These are phyloP conservation scores for Panaeolus cyanescens DNA, from an alignment of 768 basidiomycete genomes.

Conservation along the genomic window DNA sequence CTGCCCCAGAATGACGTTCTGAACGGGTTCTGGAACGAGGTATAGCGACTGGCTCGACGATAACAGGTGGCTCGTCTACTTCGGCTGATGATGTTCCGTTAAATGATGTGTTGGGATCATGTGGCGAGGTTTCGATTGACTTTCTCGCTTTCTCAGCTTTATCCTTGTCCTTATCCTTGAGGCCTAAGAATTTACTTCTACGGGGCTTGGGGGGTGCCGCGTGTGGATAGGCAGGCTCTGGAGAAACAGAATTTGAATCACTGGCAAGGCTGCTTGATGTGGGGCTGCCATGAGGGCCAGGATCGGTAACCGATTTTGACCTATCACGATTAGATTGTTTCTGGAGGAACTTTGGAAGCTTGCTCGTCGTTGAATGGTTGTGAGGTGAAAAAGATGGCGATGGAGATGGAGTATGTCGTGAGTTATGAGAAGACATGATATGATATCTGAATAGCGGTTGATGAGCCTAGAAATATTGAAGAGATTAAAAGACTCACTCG, in stretches of 20 bases:
- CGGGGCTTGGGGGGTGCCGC: slow-evolving; percentile 23
- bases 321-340: slow-evolving; percentile 60
- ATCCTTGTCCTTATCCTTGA: slow-evolving; percentile 35
- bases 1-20: slow-evolving; percentile 54
- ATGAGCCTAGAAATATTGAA: background rate
- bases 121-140: slow-evolving; percentile 9
- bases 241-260: slow-evolving; percentile 27
- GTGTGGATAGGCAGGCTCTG: slow-evolving; percentile 23
- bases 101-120: slow-evolving; percentile 3
- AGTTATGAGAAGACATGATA: slow-evolving; percentile 47
- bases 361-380: slow-evolving; percentile 41
- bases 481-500: slow-evolving; percentile 5
- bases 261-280: slow-evolving; percentile 41
- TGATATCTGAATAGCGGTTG: background rate
- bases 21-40: slow-evolving; percentile 57
- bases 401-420: slow-evolving; percentile 33
- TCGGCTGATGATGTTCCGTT: slow-evolving; percentile 13
- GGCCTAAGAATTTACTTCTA: slow-evolving; percentile 39
- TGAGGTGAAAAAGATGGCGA: slow-evolving; percentile 35
- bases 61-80: slow-evolving; percentile 60
- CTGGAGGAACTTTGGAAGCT: slow-evolving; percentile 69
- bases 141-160: slow-evolving; percentile 17
- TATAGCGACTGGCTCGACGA: slow-evolving; percentile 61
- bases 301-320: slow-evolving; percentile 51
- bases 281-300: slow-evolving; percentile 36